Percentiles rank a stretch among this genome's conserved stretches.
These are phyloP conservation scores for Ophiocordyceps camponoti-saundersi DNA, from an alignment of 2,329 filamentous ascomycete genomes.

Conservation along the genomic window DNA sequence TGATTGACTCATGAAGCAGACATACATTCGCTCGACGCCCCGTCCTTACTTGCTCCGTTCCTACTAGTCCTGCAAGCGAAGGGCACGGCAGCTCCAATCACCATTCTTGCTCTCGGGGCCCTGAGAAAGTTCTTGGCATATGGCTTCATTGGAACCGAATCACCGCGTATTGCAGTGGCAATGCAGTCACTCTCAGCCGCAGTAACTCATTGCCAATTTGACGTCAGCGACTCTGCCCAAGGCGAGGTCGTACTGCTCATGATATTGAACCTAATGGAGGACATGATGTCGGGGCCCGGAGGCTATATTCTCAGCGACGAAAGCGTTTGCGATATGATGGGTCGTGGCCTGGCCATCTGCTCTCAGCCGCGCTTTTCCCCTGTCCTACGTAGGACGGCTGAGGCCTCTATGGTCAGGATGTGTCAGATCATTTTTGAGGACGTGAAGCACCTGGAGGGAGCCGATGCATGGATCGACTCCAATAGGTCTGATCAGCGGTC, in stretches of 20 bases:
- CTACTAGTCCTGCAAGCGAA: constrained; percentile 93
- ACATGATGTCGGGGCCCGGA: constrained; percentile 87
- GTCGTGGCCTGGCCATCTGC: constrained; percentile 90
- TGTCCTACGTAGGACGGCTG: constrained; percentile 74
- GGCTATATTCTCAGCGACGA: constrained; percentile 92
- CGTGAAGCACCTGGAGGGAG: constrained; percentile 61
- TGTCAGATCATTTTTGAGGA: constrained; percentile 96
- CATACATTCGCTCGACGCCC: constrained; percentile 76
- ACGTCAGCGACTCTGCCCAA: constrained; percentile 85
- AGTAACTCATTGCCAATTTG: constrained; percentile 94
- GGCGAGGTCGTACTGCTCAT: constrained; percentile 90
- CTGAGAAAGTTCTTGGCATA: constrained; percentile 96
- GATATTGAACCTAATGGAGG: constrained; percentile 95
- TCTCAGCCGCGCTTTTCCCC: constrained; percentile 86
- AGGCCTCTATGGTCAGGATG: constrained; percentile 97
- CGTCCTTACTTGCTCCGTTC: constrained; percentile 79
- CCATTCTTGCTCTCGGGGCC: constrained; percentile 80
- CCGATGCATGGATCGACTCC: constrained; percentile 51
- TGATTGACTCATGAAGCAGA: constrained; percentile 30
- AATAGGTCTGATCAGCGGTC: constrained; percentile 45
- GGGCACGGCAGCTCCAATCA: constrained; percentile 89
- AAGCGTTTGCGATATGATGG: constrained; percentile 99
- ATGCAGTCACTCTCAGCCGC: constrained; percentile 92
- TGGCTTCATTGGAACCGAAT: constrained; percentile 69
- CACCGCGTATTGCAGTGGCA: constrained; percentile 73